These are phyloP conservation scores for Verticillium nonalfalfae DNA, from an alignment of 2,329 filamentous ascomycete genomes.

Conservation along the genomic window DNA sequence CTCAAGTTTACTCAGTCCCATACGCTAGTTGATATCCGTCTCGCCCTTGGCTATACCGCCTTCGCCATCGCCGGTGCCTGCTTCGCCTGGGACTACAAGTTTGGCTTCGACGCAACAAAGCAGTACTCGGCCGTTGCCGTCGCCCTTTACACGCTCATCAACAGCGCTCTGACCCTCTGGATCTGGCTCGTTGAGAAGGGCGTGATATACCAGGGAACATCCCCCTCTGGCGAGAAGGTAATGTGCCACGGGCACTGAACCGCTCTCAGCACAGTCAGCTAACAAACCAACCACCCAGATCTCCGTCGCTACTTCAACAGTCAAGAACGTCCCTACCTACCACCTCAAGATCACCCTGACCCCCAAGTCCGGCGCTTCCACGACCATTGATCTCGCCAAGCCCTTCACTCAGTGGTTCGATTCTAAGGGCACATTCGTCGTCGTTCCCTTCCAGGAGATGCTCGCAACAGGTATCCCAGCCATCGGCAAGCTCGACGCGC, in stretches of 20 bases:
- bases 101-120: conserved; percentile 85
- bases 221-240: conserved; percentile 61
- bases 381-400: conserved; percentile 48
- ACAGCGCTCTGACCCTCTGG: conserved; percentile 76
- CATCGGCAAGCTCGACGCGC: conserved; percentile 61
- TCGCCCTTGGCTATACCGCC: conserved; percentile 75
- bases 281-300: conserved; percentile 44
- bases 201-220: conserved; percentile 68
- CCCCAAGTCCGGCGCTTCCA: conserved; percentile 26
- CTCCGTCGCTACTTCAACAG: conserved; percentile 62
- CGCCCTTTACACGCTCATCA: conserved; percentile 70
- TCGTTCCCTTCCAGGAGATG: conserved; percentile 71
- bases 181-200: conserved; percentile 77
- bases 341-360: conserved; percentile 60
- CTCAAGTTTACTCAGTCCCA: conserved; percentile 82
- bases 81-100: conserved; percentile 87
- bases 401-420: conserved; percentile 77
- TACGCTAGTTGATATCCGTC: conserved; percentile 71
- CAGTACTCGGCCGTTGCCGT: conserved; percentile 76
- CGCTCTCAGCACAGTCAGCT: neutral
- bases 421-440: conserved; percentile 62
- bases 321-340: conserved; percentile 80
- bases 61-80: conserved; percentile 75
- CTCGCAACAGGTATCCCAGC: conserved; percentile 61
- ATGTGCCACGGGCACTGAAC: neutral